phyloP scores from a whole-genome alignment of 2,329 filamentous ascomycete genomes.

The Diaporthe vaccinii region DNA sequence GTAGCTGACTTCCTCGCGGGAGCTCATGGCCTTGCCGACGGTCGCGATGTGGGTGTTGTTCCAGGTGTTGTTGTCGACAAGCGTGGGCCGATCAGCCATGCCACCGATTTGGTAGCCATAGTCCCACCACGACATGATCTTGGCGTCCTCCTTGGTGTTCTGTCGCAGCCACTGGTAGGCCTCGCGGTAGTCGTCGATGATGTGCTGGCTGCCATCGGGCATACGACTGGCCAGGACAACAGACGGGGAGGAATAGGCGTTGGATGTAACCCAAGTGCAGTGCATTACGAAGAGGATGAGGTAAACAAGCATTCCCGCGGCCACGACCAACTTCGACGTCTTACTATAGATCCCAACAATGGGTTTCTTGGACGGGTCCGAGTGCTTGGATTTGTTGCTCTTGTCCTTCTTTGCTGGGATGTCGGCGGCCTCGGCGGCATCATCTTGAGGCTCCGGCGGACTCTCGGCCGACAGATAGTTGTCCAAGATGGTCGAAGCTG shows the following conservation, averaged over 20 bases:
- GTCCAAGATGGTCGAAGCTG: constrained; percentile 88
- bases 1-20: constrained; percentile 96
- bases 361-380: constrained; percentile 80
- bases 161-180: constrained; percentile 99
- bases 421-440: constrained; percentile 60
- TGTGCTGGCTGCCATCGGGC: constrained; percentile 96
- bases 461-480: constrained; percentile 80
- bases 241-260: constrained; percentile 97
- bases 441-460: constrained; percentile 71
- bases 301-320: constrained; percentile 80
- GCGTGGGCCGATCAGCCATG: constrained; percentile 96
- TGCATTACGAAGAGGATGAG: constrained; percentile 94
- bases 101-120: constrained; percentile 99
- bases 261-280: constrained; percentile 99
- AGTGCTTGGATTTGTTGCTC: constrained; percentile 63
- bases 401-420: constrained; percentile 67
- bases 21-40: constrained; percentile 99
- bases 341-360: constrained; percentile 86
- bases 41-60: constrained; percentile 99
- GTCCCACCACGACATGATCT: constrained; percentile 99
- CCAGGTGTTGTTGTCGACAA: constrained; percentile 99
- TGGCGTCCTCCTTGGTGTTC: constrained; percentile 94
- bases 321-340: constrained; percentile 84
- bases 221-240: constrained; percentile 93
- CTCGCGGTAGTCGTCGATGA: constrained; percentile 99